These are phyloP conservation scores for Ceratobasidium sp. DNA, from an alignment of 1,284 basidiomycete species.

Conservation along the genomic window DNA sequence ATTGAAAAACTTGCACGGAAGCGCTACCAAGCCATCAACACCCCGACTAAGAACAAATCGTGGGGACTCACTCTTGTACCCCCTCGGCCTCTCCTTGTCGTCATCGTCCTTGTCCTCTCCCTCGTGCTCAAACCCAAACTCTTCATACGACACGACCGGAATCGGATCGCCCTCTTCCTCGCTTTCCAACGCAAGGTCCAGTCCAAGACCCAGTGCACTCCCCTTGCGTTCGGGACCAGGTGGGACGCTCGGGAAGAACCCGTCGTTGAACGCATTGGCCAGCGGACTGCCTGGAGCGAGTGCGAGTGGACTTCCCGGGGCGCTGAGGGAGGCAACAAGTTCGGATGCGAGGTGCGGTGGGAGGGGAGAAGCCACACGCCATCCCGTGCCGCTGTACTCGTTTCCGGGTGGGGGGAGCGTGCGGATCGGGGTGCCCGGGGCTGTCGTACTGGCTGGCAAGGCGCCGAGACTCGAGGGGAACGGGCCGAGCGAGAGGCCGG, in stretches of 20 bases:
- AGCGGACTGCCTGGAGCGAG: conserved; percentile 28
- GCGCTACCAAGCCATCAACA: conserved; percentile 14
- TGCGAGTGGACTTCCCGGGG: conserved; percentile 22
- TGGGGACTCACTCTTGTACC: conserved; percentile 32
- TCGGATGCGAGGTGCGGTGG: conserved; percentile 24
- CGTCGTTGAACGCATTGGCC: conserved; percentile 29
- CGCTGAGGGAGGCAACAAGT: background rate
- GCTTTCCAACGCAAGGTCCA: conserved; percentile 24
- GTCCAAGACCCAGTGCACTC: background rate
- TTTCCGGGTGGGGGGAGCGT: conserved; percentile 31
- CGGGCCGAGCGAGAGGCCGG: background rate
- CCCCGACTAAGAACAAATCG: conserved; percentile 13
- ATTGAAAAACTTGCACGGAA: conserved; percentile 34
- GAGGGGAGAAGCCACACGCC: conserved; percentile 31
- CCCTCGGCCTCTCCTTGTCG: conserved; percentile 24
- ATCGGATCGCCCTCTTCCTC: conserved; percentile 19
- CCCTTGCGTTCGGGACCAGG: background rate
- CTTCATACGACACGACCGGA: conserved; percentile 22
- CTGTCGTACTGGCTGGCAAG: conserved; percentile 9
- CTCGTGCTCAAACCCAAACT: conserved; percentile 34
- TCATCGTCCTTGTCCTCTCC: conserved; percentile 2
- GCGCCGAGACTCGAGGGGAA: background rate
- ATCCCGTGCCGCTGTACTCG: conserved; percentile 24
- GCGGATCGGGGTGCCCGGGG: conserved; percentile 7
- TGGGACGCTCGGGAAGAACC: conserved; percentile 2